Evolutionary conservation across 495 filamentous ascomycete species (phyloP), one percentile per base, ranked within the genome.

Genomic region (Tuber melanosporum): DNA sequence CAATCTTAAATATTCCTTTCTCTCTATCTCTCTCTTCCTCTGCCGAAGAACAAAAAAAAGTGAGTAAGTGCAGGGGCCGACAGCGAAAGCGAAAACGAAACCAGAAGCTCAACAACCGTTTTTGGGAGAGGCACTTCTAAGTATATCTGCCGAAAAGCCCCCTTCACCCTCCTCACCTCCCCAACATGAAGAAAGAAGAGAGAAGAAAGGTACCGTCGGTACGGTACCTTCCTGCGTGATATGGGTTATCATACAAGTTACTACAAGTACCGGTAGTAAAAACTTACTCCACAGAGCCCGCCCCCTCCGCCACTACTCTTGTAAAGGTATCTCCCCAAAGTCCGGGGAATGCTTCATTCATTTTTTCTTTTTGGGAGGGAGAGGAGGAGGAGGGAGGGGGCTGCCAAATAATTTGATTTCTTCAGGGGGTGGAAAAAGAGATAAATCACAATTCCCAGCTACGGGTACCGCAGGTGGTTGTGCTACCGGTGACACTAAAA

Each of bases 81-180:
- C 9, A 57, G 12, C n/a, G 52, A 26, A 14, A 57, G 52, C 52
- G 52, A 57, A 57, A 57, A 57, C 52, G 52, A 57, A 57, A 20
- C 20, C 20, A 57, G 49, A n/a, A 26, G 52, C 52, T 5, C 4
- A 41, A 41, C n/a, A 52, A 52, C 52, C 52, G 52, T 57, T 57
- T 26, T 14, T 7, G 52, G n/a, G n/a, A 41, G 39, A 41, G 39
- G n/a, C 22, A 26, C 6, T n/a, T 57, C 49, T n/a, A 57, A 57
- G 49, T 57, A 57, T 57, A 57, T 57, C 52, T 57, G n/a, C 52
- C 52, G 52, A 57, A 57, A 57, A 8, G n/a, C n/a, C 52, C n/a
- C 14, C 45, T 15, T 17, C 12, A 8, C 8, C 43, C 43, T 44
- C 43, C 43, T 45, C 44, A 9, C 12, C 14, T 10, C 10, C 17